Evolutionary conservation across 1,139 yeast genomes (phyloP).

Genomic region (Arxiozyma telluris): DNA sequence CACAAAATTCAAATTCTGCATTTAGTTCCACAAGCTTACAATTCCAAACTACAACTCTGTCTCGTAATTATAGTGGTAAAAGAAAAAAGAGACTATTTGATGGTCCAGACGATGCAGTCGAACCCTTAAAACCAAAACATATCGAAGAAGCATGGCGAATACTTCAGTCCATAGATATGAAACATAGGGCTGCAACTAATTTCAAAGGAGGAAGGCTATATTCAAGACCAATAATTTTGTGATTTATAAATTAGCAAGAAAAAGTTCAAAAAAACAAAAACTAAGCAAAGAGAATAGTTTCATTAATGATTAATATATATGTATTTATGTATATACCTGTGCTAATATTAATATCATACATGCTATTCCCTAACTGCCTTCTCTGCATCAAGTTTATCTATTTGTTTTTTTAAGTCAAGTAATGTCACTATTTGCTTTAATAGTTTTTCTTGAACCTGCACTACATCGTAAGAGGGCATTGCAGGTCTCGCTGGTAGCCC

Average conservation of each 20-base stretch:
- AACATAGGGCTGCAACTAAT: slow-evolving; percentile 58
- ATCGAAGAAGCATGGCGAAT: slow-evolving; percentile 89
- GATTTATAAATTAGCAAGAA: slow-evolving; percentile 1
- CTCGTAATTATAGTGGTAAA: slow-evolving; percentile 13
- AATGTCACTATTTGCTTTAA: slow-evolving; percentile 63
- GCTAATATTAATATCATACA: neutral
- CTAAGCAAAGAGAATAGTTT: too few relatives aligned
- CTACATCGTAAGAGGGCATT: slow-evolving; percentile 79
- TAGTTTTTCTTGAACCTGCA: slow-evolving; percentile 70
- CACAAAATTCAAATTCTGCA: slow-evolving; percentile 9
- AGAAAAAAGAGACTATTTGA: slow-evolving; percentile 67
- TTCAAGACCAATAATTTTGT: slow-evolving; percentile 31
- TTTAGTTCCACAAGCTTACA: slow-evolving; percentile 14
- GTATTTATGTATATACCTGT: neutral
- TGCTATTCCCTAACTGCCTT: slow-evolving; percentile 44
- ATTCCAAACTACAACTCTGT: slow-evolving; percentile 24
- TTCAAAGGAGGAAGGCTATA: slow-evolving; percentile 61
- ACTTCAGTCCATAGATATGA: slow-evolving; percentile 54
- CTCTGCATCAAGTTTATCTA: slow-evolving; percentile 81
- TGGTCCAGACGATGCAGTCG: slow-evolving; percentile 80
- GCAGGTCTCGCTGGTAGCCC: slow-evolving; percentile 72
- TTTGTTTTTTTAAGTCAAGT: slow-evolving; percentile 76
- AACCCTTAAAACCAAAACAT: slow-evolving; percentile 76
- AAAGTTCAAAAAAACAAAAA: neutral
- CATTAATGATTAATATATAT: neutral